phyloP scores from a whole-genome alignment of 2,329 filamentous ascomycete genomes.

The Raffaelea ambrosiae region DNA sequence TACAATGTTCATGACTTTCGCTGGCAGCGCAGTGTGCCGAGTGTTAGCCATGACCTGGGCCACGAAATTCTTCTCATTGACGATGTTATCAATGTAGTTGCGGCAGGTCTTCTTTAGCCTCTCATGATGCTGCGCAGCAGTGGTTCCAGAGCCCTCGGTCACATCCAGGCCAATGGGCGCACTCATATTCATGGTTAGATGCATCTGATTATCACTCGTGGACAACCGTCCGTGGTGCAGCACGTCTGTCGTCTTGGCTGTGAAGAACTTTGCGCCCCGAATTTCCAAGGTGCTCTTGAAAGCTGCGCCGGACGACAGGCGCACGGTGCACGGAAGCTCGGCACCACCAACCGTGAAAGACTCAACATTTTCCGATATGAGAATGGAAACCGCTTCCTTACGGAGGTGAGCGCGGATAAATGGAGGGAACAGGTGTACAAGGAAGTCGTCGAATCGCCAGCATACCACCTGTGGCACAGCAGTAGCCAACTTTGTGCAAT shows the following conservation, averaged over 20 bases:
- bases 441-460: constrained; percentile 51
- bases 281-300: constrained; percentile 39
- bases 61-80: constrained; percentile 37
- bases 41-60: constrained; percentile 41
- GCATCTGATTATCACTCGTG: constrained; percentile 24
- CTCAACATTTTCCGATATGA: constrained; percentile 40
- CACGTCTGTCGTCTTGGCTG: constrained; percentile 36
- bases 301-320: constrained; percentile 37
- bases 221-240: constrained; percentile 43
- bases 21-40: constrained; percentile 35
- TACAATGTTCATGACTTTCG: constrained; percentile 36
- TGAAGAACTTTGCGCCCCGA: constrained; percentile 40
- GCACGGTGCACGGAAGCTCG: constrained; percentile 32
- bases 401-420: constrained; percentile 43
- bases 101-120: constrained; percentile 32
- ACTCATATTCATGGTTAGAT: constrained; percentile 31
- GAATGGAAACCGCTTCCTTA: constrained; percentile 39
- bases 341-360: constrained; percentile 32
- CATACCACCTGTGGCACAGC: constrained; percentile 46
- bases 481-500: constrained; percentile 43
- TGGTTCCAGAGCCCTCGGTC: constrained; percentile 24
- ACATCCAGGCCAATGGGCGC: constrained; percentile 44
- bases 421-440: constrained; percentile 41
- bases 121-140: constrained; percentile 30
- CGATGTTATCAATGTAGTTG: constrained; percentile 40